Conservation (phyloP, 306 rosid genomes). For the Corylus avellana region DNA sequence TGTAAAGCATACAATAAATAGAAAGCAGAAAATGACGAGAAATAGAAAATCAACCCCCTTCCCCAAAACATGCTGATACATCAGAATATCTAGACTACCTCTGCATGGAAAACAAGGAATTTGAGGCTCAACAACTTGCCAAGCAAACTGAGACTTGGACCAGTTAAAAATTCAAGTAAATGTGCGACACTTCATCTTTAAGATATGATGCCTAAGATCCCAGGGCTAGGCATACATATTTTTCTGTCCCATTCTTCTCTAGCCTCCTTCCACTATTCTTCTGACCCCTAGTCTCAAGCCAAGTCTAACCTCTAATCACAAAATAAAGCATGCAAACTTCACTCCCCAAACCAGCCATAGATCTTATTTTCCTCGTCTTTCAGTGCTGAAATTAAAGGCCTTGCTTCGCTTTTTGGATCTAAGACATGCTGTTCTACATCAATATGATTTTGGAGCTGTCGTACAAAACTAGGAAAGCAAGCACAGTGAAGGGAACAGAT, state of each 20-base stretch:
- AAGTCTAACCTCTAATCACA: background rate
- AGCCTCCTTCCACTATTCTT: background rate
- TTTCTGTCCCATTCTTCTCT: background rate
- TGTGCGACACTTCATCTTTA: background rate
- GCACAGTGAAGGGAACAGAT: background rate
- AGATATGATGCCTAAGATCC: background rate
- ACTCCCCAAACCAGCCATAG: background rate
- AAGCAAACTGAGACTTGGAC: background rate
- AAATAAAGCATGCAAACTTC: background rate
- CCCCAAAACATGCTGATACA: background rate
- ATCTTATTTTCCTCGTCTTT: background rate
- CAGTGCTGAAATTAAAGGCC: background rate
- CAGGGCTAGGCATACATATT: background rate
- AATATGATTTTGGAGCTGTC: background rate
- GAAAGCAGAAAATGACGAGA: background rate
- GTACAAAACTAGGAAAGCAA: background rate
- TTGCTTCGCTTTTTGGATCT: background rate
- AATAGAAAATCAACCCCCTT: background rate
- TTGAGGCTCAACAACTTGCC: background rate
- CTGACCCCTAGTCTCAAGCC: background rate
- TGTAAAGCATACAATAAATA: background rate
- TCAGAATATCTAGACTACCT: background rate
- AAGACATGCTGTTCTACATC: background rate
- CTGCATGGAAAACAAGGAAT: background rate
- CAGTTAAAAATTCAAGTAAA: background rate